phyloP scores from a whole-genome alignment of 31 red algal species.

The Endocladia muricata region DNA sequence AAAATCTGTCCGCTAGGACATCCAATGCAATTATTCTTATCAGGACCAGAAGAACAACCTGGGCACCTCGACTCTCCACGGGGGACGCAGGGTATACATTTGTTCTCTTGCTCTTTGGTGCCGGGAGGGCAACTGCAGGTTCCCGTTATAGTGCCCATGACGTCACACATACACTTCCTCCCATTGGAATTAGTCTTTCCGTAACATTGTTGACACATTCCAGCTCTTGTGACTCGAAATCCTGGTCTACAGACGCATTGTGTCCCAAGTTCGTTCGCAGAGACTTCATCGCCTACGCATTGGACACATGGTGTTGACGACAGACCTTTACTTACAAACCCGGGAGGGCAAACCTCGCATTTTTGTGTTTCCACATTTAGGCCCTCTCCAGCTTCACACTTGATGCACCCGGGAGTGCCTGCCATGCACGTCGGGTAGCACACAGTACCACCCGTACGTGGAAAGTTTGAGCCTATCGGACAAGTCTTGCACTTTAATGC shows the following conservation, averaged over 20 bases:
- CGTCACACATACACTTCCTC: neutral
- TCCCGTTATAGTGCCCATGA: neutral
- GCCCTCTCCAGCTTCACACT: neutral
- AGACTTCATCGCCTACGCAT: neutral
- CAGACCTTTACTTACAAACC: neutral
- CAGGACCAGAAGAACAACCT: too few relatives aligned
- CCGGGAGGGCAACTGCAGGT: neutral
- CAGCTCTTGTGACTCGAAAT: neutral
- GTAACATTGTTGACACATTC: neutral
- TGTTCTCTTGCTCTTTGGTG: neutral
- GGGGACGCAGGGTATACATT: neutral
- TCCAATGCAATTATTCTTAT: too few relatives aligned
- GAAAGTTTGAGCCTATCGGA: neutral
- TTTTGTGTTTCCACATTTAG: neutral
- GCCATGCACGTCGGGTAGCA: neutral
- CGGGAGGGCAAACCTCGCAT: neutral
- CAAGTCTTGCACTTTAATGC: neutral
- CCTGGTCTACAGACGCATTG: neutral
- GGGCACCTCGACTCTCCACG: too few relatives aligned
- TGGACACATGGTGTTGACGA: neutral
- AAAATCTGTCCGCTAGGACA: too few relatives aligned
- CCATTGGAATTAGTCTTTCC: neutral
- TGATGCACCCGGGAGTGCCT: neutral
- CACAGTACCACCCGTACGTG: neutral
- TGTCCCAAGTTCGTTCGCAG: neutral